phyloP scores from a whole-genome alignment of 345 rosid species.

The Kandelia obovata region DNA sequence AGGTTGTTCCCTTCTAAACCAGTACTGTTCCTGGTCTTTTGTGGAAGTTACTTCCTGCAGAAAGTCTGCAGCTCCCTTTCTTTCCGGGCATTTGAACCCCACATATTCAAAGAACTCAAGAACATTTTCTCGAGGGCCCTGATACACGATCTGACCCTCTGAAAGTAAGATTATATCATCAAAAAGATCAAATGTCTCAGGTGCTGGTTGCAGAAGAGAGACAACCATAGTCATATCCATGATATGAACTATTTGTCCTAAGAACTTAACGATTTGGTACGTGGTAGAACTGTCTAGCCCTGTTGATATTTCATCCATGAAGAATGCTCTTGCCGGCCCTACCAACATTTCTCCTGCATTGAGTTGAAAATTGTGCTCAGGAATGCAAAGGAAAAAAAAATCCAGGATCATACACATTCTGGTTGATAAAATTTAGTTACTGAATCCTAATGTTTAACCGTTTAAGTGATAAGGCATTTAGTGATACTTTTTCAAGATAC shows the following conservation, averaged over 20 bases:
- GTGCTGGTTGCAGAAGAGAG: slow-evolving; percentile 52
- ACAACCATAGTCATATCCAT: slow-evolving; percentile 42
- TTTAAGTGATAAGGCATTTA: neutral
- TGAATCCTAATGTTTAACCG: too few species aligned
- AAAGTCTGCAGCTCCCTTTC: slow-evolving; percentile 79
- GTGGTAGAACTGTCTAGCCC: slow-evolving; percentile 53
- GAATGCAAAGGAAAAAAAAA: too few species aligned
- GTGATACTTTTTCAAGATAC: neutral
- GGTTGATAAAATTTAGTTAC: too few species aligned
- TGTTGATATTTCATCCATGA: slow-evolving; percentile 58
- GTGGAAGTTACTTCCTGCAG: slow-evolving; percentile 72
- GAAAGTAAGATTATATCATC: slow-evolving; percentile 70
- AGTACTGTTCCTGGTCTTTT: slow-evolving; percentile 79
- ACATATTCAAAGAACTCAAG: slow-evolving; percentile 62
- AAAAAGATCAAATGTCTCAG: slow-evolving; percentile 60
- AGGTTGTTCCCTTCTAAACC: slow-evolving; percentile 51
- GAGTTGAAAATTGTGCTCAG: neutral
- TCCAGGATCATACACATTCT: too few species aligned
- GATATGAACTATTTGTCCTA: slow-evolving; percentile 48
- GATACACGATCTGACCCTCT: slow-evolving; percentile 66
- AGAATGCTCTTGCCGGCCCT: slow-evolving; percentile 39
- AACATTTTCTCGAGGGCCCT: slow-evolving; percentile 59
- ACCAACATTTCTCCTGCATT: slow-evolving; percentile 43
- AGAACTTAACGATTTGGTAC: slow-evolving; percentile 40
- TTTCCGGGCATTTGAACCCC: slow-evolving; percentile 75